Evolutionary conservation across 805 yeast genomes (phyloP).

Genomic region (fission yeast (Schizosaccharomyces pombe)): DNA sequence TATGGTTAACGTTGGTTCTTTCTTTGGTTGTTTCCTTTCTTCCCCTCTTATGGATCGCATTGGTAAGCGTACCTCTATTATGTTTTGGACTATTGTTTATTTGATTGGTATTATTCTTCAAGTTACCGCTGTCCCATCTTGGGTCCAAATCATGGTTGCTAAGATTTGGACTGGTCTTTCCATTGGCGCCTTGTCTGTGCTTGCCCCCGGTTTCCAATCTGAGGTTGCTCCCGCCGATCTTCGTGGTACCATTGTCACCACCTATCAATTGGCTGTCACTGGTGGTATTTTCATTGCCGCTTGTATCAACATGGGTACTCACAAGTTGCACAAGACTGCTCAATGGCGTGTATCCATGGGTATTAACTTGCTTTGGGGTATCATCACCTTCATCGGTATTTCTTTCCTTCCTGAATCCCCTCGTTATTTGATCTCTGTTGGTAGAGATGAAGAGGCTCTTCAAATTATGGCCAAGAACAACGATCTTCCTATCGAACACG

Average conservation of each 20-base stretch:
- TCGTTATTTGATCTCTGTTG: constrained; percentile 20
- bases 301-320: constrained; percentile 46
- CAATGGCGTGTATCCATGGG: constrained; percentile 58
- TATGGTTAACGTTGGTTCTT: constrained; percentile 6
- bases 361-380: constrained; percentile 34
- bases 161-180: constrained; percentile 40
- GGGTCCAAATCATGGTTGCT: constrained; percentile 15
- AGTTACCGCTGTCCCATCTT: constrained; percentile 10
- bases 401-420: constrained; percentile 55
- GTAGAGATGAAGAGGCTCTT: constrained; percentile 3
- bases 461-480: not conserved
- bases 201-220: constrained; percentile 56
- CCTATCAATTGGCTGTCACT: constrained; percentile 55
- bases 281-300: constrained; percentile 53
- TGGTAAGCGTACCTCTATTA: constrained; percentile 5
- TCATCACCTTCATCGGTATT: constrained; percentile 35
- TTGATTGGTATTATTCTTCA: constrained; percentile 6
- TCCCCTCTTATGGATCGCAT: constrained; percentile 5
- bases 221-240: constrained; percentile 62
- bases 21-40: constrained; percentile 6
- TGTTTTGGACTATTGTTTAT: constrained; percentile 5
- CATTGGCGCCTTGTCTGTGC: constrained; percentile 55
- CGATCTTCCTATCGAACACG: constrained; percentile 12
- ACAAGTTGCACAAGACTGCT: constrained; percentile 27
- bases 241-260: constrained; percentile 54